Base-by-base conservation (phyloP, 768 basidiomycete genomes). In the Kwoniella botswanensis region DNA sequence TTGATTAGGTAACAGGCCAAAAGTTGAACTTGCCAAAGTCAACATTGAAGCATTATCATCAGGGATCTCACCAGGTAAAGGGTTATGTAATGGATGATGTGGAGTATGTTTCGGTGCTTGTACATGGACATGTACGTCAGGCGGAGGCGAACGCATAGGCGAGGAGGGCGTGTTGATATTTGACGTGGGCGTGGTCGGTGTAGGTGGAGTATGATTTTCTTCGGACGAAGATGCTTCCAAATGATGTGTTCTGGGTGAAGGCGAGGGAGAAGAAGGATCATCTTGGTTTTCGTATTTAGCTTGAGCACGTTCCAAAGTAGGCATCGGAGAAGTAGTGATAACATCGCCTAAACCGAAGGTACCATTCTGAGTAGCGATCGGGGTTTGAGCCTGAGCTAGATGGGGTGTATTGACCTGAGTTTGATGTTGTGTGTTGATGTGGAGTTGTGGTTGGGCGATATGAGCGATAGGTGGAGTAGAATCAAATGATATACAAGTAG, bases 11-110 rank as follows among this genome's bases (percentile, higher is more conserved):
- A 46, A 60, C 24, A 65, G n/a, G 6, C 89, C 95, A 82, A 92
- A 97, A 3, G 93, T 94, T 3, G 93, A 95, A 26, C 93, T 94
- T 13, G 96, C 96, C 12, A 99, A 88, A 0, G 96, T 99, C 57
- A 98, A 86, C 65, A 95, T 86, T 2, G 93, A 94, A 1, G 96
- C 96, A 79, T 98, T 94, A 79, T 95, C 94, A 56, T 89, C 86
- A 0, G 96, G 95, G 22, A 93, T 91, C 6, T 93, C 93, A 17
- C 91, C 91, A 24, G 97, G 96, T 24, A 92, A 89, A 1, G 96
- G 96, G 79, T 99, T 99, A 83, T 97, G 93, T 57, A 94, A 89
- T 11, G 96, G 95, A 84, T 98, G 94, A 65, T 93, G 93, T n/a
- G 88, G 85, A 0, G 94, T 93, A 81, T 96, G 93, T 44, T 91